phyloP scores from a whole-genome alignment of 2,329 filamentous ascomycete species.

The Colletotrichum kahawae region DNA sequence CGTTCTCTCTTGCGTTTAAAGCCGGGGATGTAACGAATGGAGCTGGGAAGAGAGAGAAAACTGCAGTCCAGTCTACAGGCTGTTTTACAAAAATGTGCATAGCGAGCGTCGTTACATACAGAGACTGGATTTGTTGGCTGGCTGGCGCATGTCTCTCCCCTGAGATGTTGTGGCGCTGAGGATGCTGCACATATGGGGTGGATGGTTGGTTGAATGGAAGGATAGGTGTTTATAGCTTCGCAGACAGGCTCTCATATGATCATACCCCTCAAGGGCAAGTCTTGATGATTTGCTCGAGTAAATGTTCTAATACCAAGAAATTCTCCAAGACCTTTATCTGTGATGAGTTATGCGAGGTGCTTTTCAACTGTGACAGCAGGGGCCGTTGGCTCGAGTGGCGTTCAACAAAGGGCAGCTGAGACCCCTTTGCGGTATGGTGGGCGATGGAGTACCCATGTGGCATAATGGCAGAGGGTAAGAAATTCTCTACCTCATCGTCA shows the following conservation, averaged over 20 bases:
- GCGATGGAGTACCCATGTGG: not conserved
- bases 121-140: not conserved
- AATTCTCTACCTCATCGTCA: not conserved
- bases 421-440: not conserved
- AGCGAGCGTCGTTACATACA: constrained; percentile 10
- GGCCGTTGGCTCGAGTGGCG: not conserved
- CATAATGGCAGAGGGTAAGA: not conserved
- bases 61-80: not conserved
- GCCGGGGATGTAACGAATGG: constrained; percentile 8
- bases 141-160: not conserved
- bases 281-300: constrained; percentile 14
- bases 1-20: constrained; percentile 1
- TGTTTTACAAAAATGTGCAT: constrained; percentile 1
- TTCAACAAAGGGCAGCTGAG: not conserved
- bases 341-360: not conserved
- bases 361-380: not conserved
- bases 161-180: not conserved
- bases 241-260: not conserved
- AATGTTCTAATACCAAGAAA: not conserved
- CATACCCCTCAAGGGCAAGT: not conserved
- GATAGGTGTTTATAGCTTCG: not conserved
- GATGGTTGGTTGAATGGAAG: not conserved
- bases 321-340: not conserved
- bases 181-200: not conserved
- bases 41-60: not conserved